Evolutionary conservation across 2,329 filamentous ascomycete species (phyloP), one percentile per base, ranked within the genome.

Genomic region (Aspergillus sp.): DNA sequence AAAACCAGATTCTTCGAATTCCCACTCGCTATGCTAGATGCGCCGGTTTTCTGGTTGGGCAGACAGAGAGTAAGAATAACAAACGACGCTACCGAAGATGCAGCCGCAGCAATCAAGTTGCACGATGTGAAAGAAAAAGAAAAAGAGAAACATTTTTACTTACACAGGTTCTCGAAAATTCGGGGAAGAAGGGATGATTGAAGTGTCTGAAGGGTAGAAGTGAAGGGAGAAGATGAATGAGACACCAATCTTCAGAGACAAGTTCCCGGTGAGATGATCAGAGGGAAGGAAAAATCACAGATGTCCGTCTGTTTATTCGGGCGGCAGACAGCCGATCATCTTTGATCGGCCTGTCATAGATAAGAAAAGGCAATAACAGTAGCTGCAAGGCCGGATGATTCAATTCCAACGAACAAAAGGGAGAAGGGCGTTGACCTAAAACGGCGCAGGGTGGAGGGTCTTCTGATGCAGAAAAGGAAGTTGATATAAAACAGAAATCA

Each of bases 361-460:
- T 21, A 10, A 44, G 4, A 44, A 10, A 17, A 4, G 8, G 23
- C 3, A 36, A 44, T 21, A 21, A 21, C 8, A 11, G 8, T 44
- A 21, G 19, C 19, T 44, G 19, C 19, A 44, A 8, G 21, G 41
- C 19, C 19, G 13, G 4, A 44, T 13, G 32, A 44, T 19, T 44
- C 11, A 44, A 8, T 44, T 19, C n/a, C 47, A 30, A 50, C 6
- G 30, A 52, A 59, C 17, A 48, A 23, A 48, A 41, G 17, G 36
- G 32, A 21, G 30, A 54, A 74, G 71, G 32, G 41, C 17, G 17
- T 36, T n/a, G 36, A 13, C 11, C 17, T 17, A 11, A 42, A 51
- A 54, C 38, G 52, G 27, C 41, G 54, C 41, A 48, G 27, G 42
- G 47, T 25, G 23, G 23, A 30, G 25, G 25, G 47, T 19, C 47